Conservation (phyloP, 2,329 filamentous ascomycete species). For the Penicillium sp. region DNA sequence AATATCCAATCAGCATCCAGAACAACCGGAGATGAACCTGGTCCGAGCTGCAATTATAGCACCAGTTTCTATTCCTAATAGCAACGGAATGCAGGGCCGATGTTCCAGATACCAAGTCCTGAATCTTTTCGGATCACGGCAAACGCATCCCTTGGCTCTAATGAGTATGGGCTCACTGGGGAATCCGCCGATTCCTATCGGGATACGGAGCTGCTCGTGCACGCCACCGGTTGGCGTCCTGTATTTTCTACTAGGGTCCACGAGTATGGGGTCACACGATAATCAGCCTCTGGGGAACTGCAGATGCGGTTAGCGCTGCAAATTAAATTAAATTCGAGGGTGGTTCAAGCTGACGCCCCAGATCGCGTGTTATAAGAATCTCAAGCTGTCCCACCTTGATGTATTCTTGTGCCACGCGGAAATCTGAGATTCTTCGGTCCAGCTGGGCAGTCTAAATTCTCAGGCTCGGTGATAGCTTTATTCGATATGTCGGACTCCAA, state of each 20-base stretch:
- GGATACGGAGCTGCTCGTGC: constrained; percentile 21
- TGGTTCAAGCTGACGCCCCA: background rate
- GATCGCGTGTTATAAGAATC: constrained; percentile 20
- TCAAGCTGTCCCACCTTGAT: constrained; percentile 7
- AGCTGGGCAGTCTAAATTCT: background rate
- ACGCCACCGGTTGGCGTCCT: constrained; percentile 17
- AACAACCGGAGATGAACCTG: background rate
- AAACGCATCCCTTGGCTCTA: background rate
- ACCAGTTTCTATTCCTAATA: background rate
- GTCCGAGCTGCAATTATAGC: background rate
- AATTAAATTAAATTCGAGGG: constrained; percentile 2
- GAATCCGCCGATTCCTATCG: constrained; percentile 21
- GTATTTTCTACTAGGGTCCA: constrained; percentile 11
- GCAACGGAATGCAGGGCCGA: constrained; percentile 17
- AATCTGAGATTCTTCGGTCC: background rate
- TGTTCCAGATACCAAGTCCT: constrained; percentile 14
- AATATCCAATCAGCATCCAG: background rate
- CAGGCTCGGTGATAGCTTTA: background rate
- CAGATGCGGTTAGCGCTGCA: constrained; percentile 11
- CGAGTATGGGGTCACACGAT: constrained; percentile 18
- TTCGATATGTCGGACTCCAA: constrained; percentile 22
- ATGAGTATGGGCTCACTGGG: constrained; percentile 17
- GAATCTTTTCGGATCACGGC: constrained; percentile 6
- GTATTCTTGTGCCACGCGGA: background rate
- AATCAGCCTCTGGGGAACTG: constrained; percentile 16